A percentile compares a stretch with the other conserved stretches of the same genome.
phyloP scores from a whole-genome alignment of 2,329 filamentous ascomycete species.

The Lithohypha guttulata region DNA sequence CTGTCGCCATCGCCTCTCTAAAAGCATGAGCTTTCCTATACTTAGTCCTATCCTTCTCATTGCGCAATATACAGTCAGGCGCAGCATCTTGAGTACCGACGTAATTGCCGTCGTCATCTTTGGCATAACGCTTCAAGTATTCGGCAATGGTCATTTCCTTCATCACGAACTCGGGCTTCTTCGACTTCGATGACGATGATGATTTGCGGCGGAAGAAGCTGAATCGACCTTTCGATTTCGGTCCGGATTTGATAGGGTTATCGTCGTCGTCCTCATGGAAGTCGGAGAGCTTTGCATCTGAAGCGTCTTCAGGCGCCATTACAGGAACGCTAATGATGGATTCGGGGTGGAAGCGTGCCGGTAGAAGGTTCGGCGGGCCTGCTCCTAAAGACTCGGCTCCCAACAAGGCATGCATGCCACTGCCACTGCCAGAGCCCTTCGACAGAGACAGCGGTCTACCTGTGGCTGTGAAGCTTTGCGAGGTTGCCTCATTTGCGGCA shows the following conservation, averaged over 20 bases:
- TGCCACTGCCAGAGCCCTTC: background rate
- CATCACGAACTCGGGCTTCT: constrained; percentile 12
- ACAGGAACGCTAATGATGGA: constrained; percentile 16
- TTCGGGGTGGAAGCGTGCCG: constrained; percentile 13
- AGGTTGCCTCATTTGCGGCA: no score
- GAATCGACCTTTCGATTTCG: constrained; percentile 1
- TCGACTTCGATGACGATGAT: background rate
- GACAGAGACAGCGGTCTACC: constrained; percentile 7
- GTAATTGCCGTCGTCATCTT: constrained; percentile 16
- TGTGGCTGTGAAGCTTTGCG: constrained; percentile 13
- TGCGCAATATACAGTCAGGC: constrained; percentile 17
- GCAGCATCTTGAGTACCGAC: constrained; percentile 17
- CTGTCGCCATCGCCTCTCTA: constrained; percentile 1
- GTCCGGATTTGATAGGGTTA: background rate
- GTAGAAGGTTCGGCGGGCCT: constrained; percentile 10
- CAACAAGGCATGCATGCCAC: constrained; percentile 1
- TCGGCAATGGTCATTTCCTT: constrained; percentile 14
- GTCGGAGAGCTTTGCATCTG: background rate
- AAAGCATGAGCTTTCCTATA: constrained; percentile 4
- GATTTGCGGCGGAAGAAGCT: constrained; percentile 10
- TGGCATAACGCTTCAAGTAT: constrained; percentile 20
- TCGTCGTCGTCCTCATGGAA: constrained; percentile 3
- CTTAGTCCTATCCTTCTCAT: constrained; percentile 11
- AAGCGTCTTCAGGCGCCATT: constrained; percentile 4
- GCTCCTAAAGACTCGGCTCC: constrained; percentile 7